These are phyloP conservation scores for Xerocomellus intermedius DNA, from an alignment of 768 basidiomycete genomes.

Conservation along the genomic window DNA sequence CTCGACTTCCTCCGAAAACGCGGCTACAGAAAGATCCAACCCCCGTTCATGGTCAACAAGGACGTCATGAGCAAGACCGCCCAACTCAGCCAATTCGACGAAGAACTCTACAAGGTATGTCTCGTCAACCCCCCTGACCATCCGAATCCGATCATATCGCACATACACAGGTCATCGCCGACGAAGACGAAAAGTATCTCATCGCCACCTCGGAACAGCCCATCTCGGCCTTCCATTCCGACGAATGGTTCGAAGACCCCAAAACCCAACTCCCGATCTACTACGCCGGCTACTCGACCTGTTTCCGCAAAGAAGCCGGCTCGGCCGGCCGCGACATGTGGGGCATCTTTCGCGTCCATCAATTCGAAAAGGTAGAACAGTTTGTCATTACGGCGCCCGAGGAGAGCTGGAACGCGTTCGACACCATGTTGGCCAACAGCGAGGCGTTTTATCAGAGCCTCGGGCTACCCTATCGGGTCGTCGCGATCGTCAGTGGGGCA, in stretches of 20 bases:
- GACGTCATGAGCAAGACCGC: slow-evolving; percentile 97
- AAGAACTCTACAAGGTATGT: slow-evolving; percentile 91
- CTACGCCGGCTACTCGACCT: slow-evolving; percentile 89
- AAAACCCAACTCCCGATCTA: slow-evolving; percentile 88
- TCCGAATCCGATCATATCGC: neutral
- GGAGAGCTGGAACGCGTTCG: slow-evolving; percentile 92
- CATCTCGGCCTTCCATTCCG: slow-evolving; percentile 91
- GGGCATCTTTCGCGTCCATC: slow-evolving; percentile 99
- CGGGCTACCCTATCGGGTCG: slow-evolving; percentile 86
- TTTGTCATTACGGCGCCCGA: slow-evolving; percentile 94
- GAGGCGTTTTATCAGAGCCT: slow-evolving; percentile 97
- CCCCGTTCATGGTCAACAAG: slow-evolving; percentile 99
- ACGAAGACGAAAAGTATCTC: slow-evolving; percentile 95
- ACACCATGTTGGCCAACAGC: slow-evolving; percentile 84
- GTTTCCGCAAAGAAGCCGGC: slow-evolving; percentile 99
- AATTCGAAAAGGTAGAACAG: slow-evolving; percentile 99
- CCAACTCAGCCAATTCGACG: slow-evolving; percentile 97
- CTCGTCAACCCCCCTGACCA: neutral
- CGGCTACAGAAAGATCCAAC: slow-evolving; percentile 91
- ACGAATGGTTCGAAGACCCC: slow-evolving; percentile 97
- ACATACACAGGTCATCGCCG: slow-evolving; percentile 65
- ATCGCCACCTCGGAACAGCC: slow-evolving; percentile 99
- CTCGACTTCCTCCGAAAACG: slow-evolving; percentile 85
- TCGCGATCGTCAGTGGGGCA: slow-evolving; percentile 94
- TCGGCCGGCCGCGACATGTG: slow-evolving; percentile 97